These are phyloP conservation scores for Trametes sanguinea DNA, from an alignment of 768 basidiomycete genomes.

Conservation along the genomic window DNA sequence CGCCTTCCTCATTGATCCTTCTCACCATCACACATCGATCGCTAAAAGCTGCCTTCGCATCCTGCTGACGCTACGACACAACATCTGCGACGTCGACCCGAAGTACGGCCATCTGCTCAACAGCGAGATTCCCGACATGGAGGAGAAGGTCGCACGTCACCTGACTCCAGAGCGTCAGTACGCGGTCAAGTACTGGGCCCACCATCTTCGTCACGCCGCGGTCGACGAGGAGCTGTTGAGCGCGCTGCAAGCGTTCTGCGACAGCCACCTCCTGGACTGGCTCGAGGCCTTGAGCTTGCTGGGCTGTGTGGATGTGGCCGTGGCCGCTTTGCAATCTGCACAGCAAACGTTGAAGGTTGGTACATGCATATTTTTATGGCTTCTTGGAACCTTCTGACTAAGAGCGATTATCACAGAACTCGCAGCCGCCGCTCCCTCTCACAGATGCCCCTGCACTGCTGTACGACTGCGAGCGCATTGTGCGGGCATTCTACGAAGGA, in stretches of 20 bases:
- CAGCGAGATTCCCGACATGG: slow-evolving; percentile 3
- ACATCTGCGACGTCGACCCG: slow-evolving; percentile 4
- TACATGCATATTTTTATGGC: too few relatives aligned
- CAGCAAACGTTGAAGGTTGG: too few relatives aligned
- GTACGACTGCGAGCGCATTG: too few relatives aligned
- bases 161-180: slow-evolving; percentile 26
- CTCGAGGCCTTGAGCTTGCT: slow-evolving; percentile 22
- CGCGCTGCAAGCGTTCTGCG: slow-evolving; percentile 11
- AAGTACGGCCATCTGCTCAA: neutral
- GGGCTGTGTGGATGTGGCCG: neutral
- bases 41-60: neutral
- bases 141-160: neutral
- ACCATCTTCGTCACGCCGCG: slow-evolving; percentile 17
- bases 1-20: slow-evolving; percentile 7
- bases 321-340: too few relatives aligned
- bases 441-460: too few relatives aligned
- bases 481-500: too few relatives aligned
- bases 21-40: neutral
- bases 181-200: slow-evolving; percentile 17
- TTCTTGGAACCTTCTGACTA: too few relatives aligned
- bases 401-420: neutral
- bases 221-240: neutral
- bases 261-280: slow-evolving; percentile 26
- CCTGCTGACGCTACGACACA: neutral
- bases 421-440: too few relatives aligned